Percentiles rank a stretch among this genome's conserved stretches.
These are phyloP conservation scores for Lipomyces kockii DNA, from an alignment of 805 yeast genomes.

Conservation along the genomic window DNA sequence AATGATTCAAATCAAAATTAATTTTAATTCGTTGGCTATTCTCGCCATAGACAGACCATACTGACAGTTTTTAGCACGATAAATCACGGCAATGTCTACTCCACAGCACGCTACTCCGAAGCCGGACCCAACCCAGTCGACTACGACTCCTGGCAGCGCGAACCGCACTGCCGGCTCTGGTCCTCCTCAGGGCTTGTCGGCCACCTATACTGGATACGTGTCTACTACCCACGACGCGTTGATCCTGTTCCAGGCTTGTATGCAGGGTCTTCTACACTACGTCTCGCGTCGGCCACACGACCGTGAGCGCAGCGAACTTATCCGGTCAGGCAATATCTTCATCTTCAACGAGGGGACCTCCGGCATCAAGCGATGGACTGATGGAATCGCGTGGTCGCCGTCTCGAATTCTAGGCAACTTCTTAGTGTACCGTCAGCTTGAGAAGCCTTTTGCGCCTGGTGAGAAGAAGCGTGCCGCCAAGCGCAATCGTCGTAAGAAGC, in stretches of 20 bases:
- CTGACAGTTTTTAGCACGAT: background rate
- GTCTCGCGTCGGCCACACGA: slow-evolving; percentile 84
- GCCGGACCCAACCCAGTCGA: slow-evolving; percentile 12
- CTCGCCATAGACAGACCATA: background rate
- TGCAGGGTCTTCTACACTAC: slow-evolving; percentile 61
- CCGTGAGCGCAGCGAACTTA: slow-evolving; percentile 66
- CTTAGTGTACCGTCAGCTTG: slow-evolving; percentile 76
- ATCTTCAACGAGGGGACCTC: slow-evolving; percentile 82
- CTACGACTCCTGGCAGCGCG: background rate
- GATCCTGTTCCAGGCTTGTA: slow-evolving; percentile 75
- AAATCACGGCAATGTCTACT: slow-evolving; percentile 12
- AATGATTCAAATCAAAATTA: background rate
- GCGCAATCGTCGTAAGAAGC: slow-evolving; percentile 39
- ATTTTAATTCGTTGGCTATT: background rate
- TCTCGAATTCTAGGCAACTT: slow-evolving; percentile 86
- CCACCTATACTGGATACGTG: slow-evolving; percentile 76
- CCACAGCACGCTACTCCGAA: slow-evolving; percentile 25
- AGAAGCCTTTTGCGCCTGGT: slow-evolving; percentile 52
- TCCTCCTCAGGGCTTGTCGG: slow-evolving; percentile 33
- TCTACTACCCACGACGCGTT: slow-evolving; percentile 84
- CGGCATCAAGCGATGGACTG: slow-evolving; percentile 94
- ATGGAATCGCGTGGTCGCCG: slow-evolving; percentile 94
- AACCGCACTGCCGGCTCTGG: slow-evolving; percentile 13
- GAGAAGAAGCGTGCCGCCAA: slow-evolving; percentile 52
- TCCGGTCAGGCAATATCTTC: slow-evolving; percentile 78